Conservation (phyloP, 768 basidiomycete species). For the Imleria badia region DNA sequence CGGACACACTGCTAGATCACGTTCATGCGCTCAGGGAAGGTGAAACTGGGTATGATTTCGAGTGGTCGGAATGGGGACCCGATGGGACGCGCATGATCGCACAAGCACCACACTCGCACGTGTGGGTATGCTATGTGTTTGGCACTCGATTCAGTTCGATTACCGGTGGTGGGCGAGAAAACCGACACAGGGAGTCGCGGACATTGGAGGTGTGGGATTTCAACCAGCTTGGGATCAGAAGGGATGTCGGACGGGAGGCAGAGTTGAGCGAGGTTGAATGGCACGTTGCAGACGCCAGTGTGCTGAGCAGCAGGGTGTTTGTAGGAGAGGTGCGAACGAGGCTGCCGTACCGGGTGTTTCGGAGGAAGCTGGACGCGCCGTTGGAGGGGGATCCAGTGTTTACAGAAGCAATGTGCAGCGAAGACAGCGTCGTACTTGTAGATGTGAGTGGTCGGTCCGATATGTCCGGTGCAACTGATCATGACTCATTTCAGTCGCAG, state of each 20-base stretch:
- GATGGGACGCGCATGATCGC: conserved; percentile 43
- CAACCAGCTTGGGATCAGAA: conserved; percentile 42
- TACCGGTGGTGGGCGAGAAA: conserved; percentile 7
- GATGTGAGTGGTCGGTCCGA: conserved; percentile 34
- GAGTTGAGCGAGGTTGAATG: conserved; percentile 17
- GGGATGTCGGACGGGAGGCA: conserved; percentile 14
- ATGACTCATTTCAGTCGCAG: conserved; percentile 17
- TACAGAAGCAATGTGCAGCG: conserved; percentile 49
- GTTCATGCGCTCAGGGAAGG: conserved; percentile 19
- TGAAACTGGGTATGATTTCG: conserved; percentile 23
- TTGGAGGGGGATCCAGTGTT: conserved; percentile 10
- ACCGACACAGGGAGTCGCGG: conserved; percentile 13
- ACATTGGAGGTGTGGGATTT: conserved; percentile 50
- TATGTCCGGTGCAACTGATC: neutral
- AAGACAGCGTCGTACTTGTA: conserved; percentile 55
- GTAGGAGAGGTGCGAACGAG: conserved; percentile 40
- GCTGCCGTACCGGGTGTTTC: conserved; percentile 46
- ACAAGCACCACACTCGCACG: conserved; percentile 35
- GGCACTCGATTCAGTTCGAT: conserved; percentile 45
- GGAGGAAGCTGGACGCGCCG: conserved; percentile 18
- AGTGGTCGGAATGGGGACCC: conserved; percentile 57
- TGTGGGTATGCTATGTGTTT: conserved; percentile 62
- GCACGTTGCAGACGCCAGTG: conserved; percentile 26
- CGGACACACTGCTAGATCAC: conserved; percentile 34
- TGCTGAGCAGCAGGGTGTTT: conserved; percentile 39